Evolutionary conservation across 345 rosid species (phyloP), one percentile per base, ranked within the genome.

Genomic region (Salix purpurea): DNA sequence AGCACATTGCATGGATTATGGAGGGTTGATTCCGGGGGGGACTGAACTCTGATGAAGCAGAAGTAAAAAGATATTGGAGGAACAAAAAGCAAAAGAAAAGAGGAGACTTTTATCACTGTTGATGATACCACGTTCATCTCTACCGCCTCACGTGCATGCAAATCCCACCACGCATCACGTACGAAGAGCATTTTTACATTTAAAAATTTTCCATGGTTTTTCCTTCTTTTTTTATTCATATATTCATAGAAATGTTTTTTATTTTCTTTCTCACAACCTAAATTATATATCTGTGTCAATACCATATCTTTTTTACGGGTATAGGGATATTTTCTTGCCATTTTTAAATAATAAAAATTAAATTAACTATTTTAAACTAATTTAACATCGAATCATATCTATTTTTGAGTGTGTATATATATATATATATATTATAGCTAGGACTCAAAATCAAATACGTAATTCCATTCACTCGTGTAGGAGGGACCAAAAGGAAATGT

Each of bases 1-100:
- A 50, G 2, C n/a, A 18, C n/a, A 32, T 4, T 32, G 34, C 34
- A 32, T 32, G 34, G 34, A 32, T 32, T 2, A 32, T 32, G 5
- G 34, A 32, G 6, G 21, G 54, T 5, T 19, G 7, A 16, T 50
- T 50, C 2, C 19, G 3, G 9, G 58, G 58, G 50, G 13, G 4
- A 11, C 50, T 44, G 50, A n/a, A n/a, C n/a, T n/a, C n/a, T n/a
- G n/a, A n/a, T n/a, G n/a, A n/a, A 58, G 64, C 28, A 72, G 28
- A 78, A 32, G 39, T 5, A 28, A 77, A 81, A 80, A 84, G 77
- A 81, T 74, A n/a, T 81, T 72, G 85, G 77, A 74, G 73, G 81
- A 70, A 79, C 76, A 71, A 81, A 84, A 84, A 79, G 82, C 65
- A 76, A 78, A 81, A 75, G 70, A 81, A 73, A 76, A 77, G 71